Evolutionary conservation across 495 filamentous ascomycete species (phyloP), one percentile per base, ranked within the genome.

Genomic region (Podospora sp.): DNA sequence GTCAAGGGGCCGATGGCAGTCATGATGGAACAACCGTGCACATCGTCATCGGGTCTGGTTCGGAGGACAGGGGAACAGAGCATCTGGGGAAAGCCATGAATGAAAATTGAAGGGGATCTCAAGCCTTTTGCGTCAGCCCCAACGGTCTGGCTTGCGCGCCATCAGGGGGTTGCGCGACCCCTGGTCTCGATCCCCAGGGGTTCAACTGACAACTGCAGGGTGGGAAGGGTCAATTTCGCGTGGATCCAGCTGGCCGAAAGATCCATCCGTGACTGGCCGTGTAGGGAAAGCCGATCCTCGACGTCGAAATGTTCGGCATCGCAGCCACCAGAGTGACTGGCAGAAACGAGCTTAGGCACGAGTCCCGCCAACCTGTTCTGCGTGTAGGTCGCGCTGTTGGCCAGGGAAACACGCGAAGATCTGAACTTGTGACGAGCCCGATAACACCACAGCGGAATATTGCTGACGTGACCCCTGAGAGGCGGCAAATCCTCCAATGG

Each of bases 1-100:
- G 75, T 77, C 67, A 77, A 72, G 50, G 72, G 68, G 36, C 73
- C 75, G 69, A 74, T 60, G 61, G 61, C 63, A 52, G 72, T 73
- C 75, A 76, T 77, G 68, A 27, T 74, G 65, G 69, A 40, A 69
- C 66, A 22, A 55, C 52, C 56, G 26, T 59, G 56, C 21, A 12
- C 21, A 26, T 59, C 56, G 26, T 59, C 27, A 26, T 55, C 61
- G 60, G n/a, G 26, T 58, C 51, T 69, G 64, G 25, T 22, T 18
- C 29, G 20, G 36, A 62, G 22, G 60, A 49, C 60, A 62, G n/a
- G 36, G 27, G 60, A 25, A 59, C 22, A 33, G 56, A 20, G 56
- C 21, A 50, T 46, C 20, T 22, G 33, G 16, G 36, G 21, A 20
- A 27, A 22, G 57, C 57, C 57, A 60, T 29, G 26, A 62, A 62